Conservation (phyloP, 2,329 filamentous ascomycete species). For the Phaeosphaeriaceae sp. region DNA sequence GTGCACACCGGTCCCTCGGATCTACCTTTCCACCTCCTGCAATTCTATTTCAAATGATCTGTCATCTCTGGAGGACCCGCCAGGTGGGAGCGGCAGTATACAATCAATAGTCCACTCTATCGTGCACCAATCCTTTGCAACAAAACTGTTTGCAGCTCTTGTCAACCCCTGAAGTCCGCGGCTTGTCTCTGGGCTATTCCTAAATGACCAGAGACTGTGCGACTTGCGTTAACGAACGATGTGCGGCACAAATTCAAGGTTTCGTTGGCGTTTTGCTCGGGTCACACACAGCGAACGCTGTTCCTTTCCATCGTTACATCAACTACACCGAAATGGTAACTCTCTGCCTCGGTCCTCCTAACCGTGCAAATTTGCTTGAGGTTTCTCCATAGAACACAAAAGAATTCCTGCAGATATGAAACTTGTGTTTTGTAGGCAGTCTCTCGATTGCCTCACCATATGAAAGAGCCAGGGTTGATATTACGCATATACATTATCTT, state of each 20-base stretch:
- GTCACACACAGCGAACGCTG: slow-evolving; percentile 36
- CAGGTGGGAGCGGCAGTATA: not conserved
- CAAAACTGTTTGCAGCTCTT: not conserved
- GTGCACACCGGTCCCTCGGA: slow-evolving; percentile 36
- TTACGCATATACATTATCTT: not conserved
- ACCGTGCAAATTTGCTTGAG: slow-evolving; percentile 1
- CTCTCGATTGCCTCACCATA: not conserved
- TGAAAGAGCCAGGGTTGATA: not conserved
- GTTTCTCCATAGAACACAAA: not conserved
- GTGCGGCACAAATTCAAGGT: slow-evolving; percentile 18
- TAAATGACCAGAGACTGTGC: not conserved
- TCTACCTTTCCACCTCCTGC: slow-evolving; percentile 32
- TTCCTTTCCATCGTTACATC: slow-evolving; percentile 43
- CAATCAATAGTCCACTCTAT: too few species aligned
- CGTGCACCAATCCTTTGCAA: not conserved
- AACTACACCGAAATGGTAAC: slow-evolving; percentile 38
- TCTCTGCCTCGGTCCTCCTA: slow-evolving; percentile 29
- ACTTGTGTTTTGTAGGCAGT: not conserved
- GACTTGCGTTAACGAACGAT: slow-evolving; percentile 10
- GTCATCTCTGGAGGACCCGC: not conserved
- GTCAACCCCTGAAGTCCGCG: not conserved
- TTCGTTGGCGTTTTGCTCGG: slow-evolving; percentile 21
- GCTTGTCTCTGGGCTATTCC: not conserved
- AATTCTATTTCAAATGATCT: slow-evolving; percentile 12
- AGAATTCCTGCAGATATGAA: slow-evolving; percentile 9